Evolutionary conservation across 2,329 filamentous ascomycete species (phyloP), one percentile per base, ranked within the genome.

Genomic region (Neobulgaria alba): DNA sequence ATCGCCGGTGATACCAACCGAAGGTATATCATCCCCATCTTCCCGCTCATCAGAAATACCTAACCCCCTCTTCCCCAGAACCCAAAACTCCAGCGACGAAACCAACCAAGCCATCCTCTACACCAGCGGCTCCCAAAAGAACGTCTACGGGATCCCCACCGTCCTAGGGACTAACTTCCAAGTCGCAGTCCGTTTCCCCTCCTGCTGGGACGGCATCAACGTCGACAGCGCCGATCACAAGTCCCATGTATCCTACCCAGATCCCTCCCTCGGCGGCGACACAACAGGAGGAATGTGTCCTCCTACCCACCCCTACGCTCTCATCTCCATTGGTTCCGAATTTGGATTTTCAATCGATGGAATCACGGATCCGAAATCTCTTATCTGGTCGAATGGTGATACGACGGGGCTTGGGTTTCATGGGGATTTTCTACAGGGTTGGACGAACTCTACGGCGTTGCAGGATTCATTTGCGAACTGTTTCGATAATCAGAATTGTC

Each of bases 121-220:
- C 19, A 29, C 35, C 14, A 39, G 29, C 4, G 42, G 30, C 8
- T 37, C 30, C 21, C 26, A 10, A 9, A 18, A 29, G 17, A 30
- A 39, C 12, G 30, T 39, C 5, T 33, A 33, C 17, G 36, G 26
- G 3, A 39, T 36, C 33, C 39, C 32, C 29, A 36, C 21, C n/a
- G 17, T n/a, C 18, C 16, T 39, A 4, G 19, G 26, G 15, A 36
- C 33, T 12, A 33, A 33, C 5, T n/a, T 46, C 36, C 29, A 39
- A 20, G 26, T 26, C n/a, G 32, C 36, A 9, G 34, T 46, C 10
- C 37, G 33, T 14, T 52, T 52, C 30, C 49, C 48, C 2, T 51
- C 49, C 9, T 52, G 49, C 38, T 52, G 49, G 49, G 47, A 52
- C 29, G 49, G 49, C 5, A 21, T 41, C 16, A 48, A 52, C 23